These are phyloP conservation scores for Curvularia verruculosa DNA, from an alignment of 2,329 filamentous ascomycete genomes.

Conservation along the genomic window DNA sequence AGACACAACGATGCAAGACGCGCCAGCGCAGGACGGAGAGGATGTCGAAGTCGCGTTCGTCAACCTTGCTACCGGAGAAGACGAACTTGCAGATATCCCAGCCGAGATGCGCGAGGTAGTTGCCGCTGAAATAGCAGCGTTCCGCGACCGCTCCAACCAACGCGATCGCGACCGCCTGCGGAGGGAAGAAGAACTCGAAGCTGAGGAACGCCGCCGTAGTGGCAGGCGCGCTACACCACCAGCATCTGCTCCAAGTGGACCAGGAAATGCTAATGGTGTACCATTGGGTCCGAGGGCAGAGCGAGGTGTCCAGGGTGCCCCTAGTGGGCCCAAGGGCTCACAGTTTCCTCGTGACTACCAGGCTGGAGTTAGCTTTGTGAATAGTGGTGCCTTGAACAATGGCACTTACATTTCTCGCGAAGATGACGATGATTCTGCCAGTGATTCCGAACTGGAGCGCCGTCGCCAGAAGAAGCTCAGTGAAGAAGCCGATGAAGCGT, in stretches of 20 bases:
- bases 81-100: conserved; percentile 93
- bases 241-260: conserved; percentile 63
- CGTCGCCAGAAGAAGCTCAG: conserved; percentile 73
- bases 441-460: conserved; percentile 82
- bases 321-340: conserved; percentile 70
- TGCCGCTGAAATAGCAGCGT: conserved; percentile 89
- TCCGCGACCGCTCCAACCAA: conserved; percentile 87
- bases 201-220: conserved; percentile 77
- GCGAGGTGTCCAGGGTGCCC: conserved; percentile 72
- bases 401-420: conserved; percentile 64
- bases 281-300: conserved; percentile 73
- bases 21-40: conserved; percentile 58
- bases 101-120: conserved; percentile 96
- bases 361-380: conserved; percentile 81
- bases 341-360: conserved; percentile 75
- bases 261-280: conserved; percentile 72
- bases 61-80: conserved; percentile 73
- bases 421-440: conserved; percentile 86
- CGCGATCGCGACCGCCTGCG: conserved; percentile 86
- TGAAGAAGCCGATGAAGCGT: conserved; percentile 78
- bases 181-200: conserved; percentile 91
- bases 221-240: conserved; percentile 70
- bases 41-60: conserved; percentile 89
- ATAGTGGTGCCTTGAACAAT: conserved; percentile 72
- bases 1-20: conserved; percentile 72